Evolutionary conservation across 2,329 filamentous ascomycete species (phyloP), one percentile per base, ranked within the genome.

Genomic region (Lomentospora prolificans): DNA sequence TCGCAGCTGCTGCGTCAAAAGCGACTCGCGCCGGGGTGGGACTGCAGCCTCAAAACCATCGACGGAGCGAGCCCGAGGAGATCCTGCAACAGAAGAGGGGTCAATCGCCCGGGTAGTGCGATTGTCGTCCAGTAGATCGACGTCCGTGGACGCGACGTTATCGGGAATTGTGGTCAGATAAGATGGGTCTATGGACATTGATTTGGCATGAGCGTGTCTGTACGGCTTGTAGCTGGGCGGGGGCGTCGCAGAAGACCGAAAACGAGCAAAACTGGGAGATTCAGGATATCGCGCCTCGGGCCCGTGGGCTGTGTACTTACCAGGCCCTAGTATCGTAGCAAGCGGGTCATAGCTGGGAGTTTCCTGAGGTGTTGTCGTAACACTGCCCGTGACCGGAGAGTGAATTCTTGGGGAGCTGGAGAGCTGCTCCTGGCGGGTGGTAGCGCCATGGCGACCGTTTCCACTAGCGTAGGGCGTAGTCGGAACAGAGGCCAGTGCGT

Each of bases 71-170:
- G 53, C 53, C 25, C 53, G 53, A 4, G 39, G 41, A 10, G 41
- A 44, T 3, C 53, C 25, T 4, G 44, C 41, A 30, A 30, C 24
- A 24, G 24, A 48, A 14, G 24, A 14, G n/a, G 24, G 48, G 14
- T 31, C 48, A 6, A 14, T 7, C 10, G n/a, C 48, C 24, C 28
- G 12, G 14, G 48, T 14, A 12, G 48, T 51, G 48, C 48, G 48
- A 55, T 77, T 73, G 58, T 90, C 89, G 57, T 90, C 86, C 30
- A 80, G 75, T 58, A 84, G 85, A 64, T 90, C 86, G 0, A 75
- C 72, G 44, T 86, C 76, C 2, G 84, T 82, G 2, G 74, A 72
- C 4, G 72, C 66, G 3, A 70, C 72, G 9, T 82, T 78, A 4
- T 78, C 74, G 2, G 39, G 53, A n/a, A 55, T 55, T 12, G 53